Base-by-base conservation (phyloP, 1,139 yeast species). In the Lodderomyces pseudojiufengensis region DNA sequence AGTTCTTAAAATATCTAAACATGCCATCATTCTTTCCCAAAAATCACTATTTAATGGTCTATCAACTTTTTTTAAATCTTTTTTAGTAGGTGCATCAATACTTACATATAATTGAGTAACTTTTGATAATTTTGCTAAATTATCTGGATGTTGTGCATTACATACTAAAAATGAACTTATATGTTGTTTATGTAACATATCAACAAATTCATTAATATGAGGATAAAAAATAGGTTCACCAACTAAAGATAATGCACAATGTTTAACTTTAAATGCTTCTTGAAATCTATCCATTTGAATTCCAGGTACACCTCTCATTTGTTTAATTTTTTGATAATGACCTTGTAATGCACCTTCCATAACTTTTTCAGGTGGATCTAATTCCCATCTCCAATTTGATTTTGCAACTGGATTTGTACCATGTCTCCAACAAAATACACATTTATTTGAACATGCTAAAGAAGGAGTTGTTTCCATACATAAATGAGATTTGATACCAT, bases 391-490 rank as follows among this genome's bases (percentile, higher is more conserved):
- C 97, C 97, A 88, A 44, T 68, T 70, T 49, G 83, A 83, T 31
- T 95, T 88, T 20, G 96, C 96, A 1, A 90, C 97, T 0, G 97
- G 97, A 51, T 88, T 90, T 3, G 97, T 88, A 33, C 97, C 97
- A 55, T 90, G 97, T 55, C 97, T 75, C 97, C 97, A 88, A 62
- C 97, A 88, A 55, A 88, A 88, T 3, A 88, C 97, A 70, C 97
- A 88, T 58, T 88, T 88, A 55, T 88, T 88, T 8, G 96, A 86
- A 57, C 97, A 88, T 5, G 96, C 92, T 41, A 88, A 66, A 2
- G 95, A 83, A 1, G 97, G 97, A 0, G 97, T 88, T 2, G 96
- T 79, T 56, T 88, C 97, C 97, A 88, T 88, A 63, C 97, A 90
- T 43, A 90, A 67, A 60, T 92, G 96, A 2, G 95, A 84, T 43